A percentile compares a stretch with the other conserved stretches of the same genome.
phyloP scores from a whole-genome alignment of 176 grass and related monocot species.

The Zea luxurians region DNA sequence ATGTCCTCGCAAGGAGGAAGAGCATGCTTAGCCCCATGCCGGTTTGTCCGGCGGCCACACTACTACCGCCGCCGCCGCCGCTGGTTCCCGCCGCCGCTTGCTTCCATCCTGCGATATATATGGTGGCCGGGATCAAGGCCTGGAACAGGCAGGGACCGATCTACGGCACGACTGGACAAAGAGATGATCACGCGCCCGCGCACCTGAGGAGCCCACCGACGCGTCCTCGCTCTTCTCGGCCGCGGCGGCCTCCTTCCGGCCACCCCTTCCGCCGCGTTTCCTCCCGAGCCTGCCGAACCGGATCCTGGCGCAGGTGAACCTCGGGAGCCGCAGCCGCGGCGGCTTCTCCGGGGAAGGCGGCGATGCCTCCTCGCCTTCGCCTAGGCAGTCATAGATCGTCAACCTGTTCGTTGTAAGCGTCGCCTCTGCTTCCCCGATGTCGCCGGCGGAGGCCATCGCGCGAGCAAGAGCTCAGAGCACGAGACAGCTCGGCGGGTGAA shows the following conservation, averaged over 20 bases:
- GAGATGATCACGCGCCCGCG: neutral
- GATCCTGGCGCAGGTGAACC: slow-evolving; percentile 42
- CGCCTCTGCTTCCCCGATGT: neutral
- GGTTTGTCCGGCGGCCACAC: neutral
- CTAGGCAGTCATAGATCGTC: slow-evolving; percentile 43
- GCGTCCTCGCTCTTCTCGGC: slow-evolving; percentile 18
- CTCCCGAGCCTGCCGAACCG: slow-evolving; percentile 24
- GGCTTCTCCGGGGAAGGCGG: slow-evolving; percentile 14
- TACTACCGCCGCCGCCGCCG: neutral
- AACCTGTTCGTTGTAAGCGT: neutral
- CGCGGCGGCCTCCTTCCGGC: neutral
- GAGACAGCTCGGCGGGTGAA: neutral
- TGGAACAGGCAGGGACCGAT: neutral
- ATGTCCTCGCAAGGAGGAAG: slow-evolving; percentile 44
- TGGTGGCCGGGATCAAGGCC: neutral
- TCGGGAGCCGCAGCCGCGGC: slow-evolving; percentile 39
- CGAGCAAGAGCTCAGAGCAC: neutral
- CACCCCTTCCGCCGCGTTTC: neutral
- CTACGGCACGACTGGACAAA: neutral
- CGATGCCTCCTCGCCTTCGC: slow-evolving; percentile 34
- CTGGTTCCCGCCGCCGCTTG: neutral
- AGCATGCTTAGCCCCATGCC: slow-evolving; percentile 51
- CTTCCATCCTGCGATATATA: slow-evolving; percentile 4
- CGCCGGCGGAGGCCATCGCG: slow-evolving; percentile 22
- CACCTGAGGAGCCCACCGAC: slow-evolving; percentile 1